These are phyloP conservation scores for Jaltomata sinuosa DNA, from an alignment of 257 asterid genomes.

Conservation along the genomic window DNA sequence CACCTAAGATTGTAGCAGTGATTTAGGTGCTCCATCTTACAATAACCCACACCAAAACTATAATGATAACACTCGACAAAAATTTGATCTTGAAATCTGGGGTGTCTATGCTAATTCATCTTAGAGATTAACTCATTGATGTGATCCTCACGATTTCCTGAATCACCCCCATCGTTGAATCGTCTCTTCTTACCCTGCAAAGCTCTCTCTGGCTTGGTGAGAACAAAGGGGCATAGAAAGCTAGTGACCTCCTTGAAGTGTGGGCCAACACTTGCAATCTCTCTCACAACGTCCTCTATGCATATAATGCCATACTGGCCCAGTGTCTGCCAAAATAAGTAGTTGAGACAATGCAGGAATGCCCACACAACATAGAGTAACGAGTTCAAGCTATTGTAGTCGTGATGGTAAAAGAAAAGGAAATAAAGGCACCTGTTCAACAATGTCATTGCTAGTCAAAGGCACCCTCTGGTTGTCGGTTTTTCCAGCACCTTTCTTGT, in stretches of 20 bases:
- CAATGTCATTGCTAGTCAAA: slow-evolving; percentile 67
- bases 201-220: slow-evolving; percentile 70
- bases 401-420: neutral
- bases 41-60: neutral
- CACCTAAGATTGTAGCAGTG: neutral
- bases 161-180: slow-evolving; percentile 81
- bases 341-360: neutral
- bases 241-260: slow-evolving; percentile 54
- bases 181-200: slow-evolving; percentile 68
- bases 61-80: neutral
- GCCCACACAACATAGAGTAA: neutral
- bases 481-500: slow-evolving; percentile 74
- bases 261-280: slow-evolving; percentile 52
- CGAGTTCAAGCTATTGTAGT: neutral
- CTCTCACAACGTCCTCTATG: slow-evolving; percentile 75
- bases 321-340: slow-evolving; percentile 40
- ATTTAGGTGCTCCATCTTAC: neutral
- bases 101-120: slow-evolving; percentile 48
- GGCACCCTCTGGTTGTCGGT: slow-evolving; percentile 52
- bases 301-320: slow-evolving; percentile 65
- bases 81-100: neutral
- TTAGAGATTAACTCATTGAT: slow-evolving; percentile 63
- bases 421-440: slow-evolving; percentile 55
- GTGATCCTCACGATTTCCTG: slow-evolving; percentile 62
- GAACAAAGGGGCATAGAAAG: slow-evolving; percentile 65